These are phyloP conservation scores for Aspergillus japonicus DNA, from an alignment of 2,329 filamentous ascomycete species.

Conservation along the genomic window DNA sequence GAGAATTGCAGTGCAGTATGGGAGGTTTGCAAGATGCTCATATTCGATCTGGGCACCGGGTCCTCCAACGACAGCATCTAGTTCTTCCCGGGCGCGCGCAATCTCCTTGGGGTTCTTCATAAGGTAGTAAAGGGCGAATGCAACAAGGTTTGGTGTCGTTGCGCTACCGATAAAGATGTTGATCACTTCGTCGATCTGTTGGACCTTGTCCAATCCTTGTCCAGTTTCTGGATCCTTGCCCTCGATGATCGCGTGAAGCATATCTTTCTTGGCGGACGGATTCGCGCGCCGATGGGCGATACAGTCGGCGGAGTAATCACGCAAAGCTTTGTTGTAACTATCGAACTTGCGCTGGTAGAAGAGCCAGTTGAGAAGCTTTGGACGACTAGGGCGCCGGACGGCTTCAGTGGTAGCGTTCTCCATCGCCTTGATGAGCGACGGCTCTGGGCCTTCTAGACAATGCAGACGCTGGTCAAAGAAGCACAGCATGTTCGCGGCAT, in stretches of 20 bases:
- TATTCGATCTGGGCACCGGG: constrained; percentile 34
- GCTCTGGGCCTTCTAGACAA: constrained; percentile 47
- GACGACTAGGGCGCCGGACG: constrained; percentile 55
- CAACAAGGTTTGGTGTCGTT: constrained; percentile 66
- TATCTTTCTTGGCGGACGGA: constrained; percentile 57
- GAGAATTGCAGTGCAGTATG: constrained; percentile 66
- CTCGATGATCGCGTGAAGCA: constrained; percentile 61
- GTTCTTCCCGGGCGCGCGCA: constrained; percentile 63
- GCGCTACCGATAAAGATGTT: constrained; percentile 66
- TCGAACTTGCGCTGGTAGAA: constrained; percentile 56
- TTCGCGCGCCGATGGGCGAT: constrained; percentile 56
- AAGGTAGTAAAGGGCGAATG: constrained; percentile 65
- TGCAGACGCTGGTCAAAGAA: constrained; percentile 55
- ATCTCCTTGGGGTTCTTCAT: constrained; percentile 62
- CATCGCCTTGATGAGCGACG: constrained; percentile 55
- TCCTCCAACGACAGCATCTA: constrained; percentile 51
- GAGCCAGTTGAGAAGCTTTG: constrained; percentile 54
- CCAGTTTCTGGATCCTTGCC: constrained; percentile 63
- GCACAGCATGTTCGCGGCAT: constrained; percentile 52
- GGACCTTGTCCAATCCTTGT: constrained; percentile 56
- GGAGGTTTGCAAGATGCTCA: constrained; percentile 60
- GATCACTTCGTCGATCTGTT: constrained; percentile 67
- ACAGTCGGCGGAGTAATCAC: constrained; percentile 56
- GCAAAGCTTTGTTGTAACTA: constrained; percentile 54
- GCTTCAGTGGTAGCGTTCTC: constrained; percentile 57